Evolutionary conservation across 2,329 filamentous ascomycete genomes (phyloP), one percentile per base, ranked within the genome.

Genomic region (Cladosporium colombiae): DNA sequence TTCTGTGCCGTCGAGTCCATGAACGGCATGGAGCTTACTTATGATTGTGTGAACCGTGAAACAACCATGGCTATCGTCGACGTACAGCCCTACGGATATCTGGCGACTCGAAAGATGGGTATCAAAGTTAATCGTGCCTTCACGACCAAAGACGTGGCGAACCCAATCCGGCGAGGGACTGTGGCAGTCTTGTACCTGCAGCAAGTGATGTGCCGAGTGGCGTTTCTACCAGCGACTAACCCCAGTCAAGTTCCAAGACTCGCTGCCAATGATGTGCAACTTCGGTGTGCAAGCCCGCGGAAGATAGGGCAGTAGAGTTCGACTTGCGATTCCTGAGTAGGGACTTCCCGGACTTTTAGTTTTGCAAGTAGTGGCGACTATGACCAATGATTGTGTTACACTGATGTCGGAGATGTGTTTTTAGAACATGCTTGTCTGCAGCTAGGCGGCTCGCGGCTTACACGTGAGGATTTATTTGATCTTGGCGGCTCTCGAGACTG

Each of bases 141-240:
- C 8, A 13, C 40, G n/a, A 46, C 40, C 40, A 46, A 40, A 16
- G 18, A 5, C 16, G 18, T 40, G 35, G 35, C 14, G 18, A 40
- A 1, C 35, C 16, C 16, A 5, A 18, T 18, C 7, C 35, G 16
- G 6, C 35, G 31, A 33, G 31, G 11, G 31, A 8, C 31, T 33
- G 31, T 33, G 27, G 35, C 16, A 6, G 35, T 40, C 16, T 27
- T 57, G 53, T 57, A 57, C 55, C 55, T 55, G 52, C 52, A 55
- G n/a, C 29, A 40, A 40, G 33, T 57, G 33, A 57, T 57, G 55
- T 40, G 55, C 55, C 55, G 55, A 27, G 18, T 40, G 55, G 55
- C 55, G 55, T 27, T 31, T 33, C 10, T 13, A 21, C 40, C n/a
- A 1, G 52, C 8, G 4, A n/a, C 3, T 55, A 14, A 14, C 29